Conservation (phyloP, 2,329 filamentous ascomycete genomes). For the Cladosporium sp. region DNA sequence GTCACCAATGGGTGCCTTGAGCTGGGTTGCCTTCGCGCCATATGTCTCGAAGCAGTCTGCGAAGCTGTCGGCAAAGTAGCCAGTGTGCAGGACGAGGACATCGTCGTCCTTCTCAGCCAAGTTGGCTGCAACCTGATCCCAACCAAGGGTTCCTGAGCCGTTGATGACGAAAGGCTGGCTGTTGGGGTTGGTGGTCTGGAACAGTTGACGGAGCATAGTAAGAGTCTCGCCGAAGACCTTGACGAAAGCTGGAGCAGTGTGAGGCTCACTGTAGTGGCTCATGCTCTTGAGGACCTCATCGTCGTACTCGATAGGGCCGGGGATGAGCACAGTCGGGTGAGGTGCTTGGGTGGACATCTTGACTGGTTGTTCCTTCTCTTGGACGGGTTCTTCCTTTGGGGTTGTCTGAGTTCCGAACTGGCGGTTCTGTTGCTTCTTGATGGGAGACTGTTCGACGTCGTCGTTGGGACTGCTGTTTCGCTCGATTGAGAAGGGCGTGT, state of each 20-base stretch:
- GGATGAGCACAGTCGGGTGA: constrained; percentile 80
- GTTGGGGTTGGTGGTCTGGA: constrained; percentile 77
- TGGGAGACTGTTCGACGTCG: constrained; percentile 46
- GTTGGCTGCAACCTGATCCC: constrained; percentile 95
- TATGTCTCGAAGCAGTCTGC: constrained; percentile 89
- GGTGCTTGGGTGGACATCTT: constrained; percentile 57
- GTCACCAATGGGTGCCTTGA: constrained; percentile 84
- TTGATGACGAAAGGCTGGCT: constrained; percentile 91
- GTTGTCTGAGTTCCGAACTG: constrained; percentile 23
- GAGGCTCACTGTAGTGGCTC: constrained; percentile 94
- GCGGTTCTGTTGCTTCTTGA: constrained; percentile 22
- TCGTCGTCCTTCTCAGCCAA: constrained; percentile 84
- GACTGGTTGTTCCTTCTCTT: constrained; percentile 18
- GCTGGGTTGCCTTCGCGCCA: constrained; percentile 81
- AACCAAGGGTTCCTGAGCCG: constrained; percentile 91
- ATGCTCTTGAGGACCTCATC: constrained; percentile 94
- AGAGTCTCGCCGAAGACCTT: constrained; percentile 87
- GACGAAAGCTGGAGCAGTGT: constrained; percentile 86
- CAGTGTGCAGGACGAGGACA: constrained; percentile 87
- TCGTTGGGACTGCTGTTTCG: constrained; percentile 49
- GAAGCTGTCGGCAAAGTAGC: constrained; percentile 96
- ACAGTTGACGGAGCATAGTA: constrained; percentile 82
- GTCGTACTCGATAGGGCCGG: constrained; percentile 96
- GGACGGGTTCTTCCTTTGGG: constrained; percentile 21
- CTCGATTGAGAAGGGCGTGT: constrained; percentile 61